These are phyloP conservation scores for Carex scoparia DNA, from an alignment of 176 grass and related monocot genomes.

Conservation along the genomic window DNA sequence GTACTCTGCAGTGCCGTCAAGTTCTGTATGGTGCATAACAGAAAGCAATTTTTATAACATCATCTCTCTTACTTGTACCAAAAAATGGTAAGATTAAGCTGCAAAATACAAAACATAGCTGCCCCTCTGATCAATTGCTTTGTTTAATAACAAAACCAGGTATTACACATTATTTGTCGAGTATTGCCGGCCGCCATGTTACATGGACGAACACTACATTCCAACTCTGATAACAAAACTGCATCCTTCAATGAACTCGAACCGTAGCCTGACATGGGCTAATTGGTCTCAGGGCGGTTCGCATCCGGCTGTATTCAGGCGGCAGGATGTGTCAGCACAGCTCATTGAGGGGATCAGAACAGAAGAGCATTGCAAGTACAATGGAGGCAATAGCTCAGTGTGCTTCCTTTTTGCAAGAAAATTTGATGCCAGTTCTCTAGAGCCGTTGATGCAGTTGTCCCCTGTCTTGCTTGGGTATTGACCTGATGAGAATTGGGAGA, in stretches of 20 bases:
- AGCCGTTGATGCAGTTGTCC: conserved; percentile 26
- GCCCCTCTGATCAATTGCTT: background rate
- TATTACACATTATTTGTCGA: conserved; percentile 22
- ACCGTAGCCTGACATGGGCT: conserved; percentile 33
- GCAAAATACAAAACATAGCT: background rate
- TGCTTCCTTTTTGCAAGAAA: conserved; percentile 47
- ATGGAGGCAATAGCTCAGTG: background rate
- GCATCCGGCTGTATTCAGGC: conserved; percentile 21
- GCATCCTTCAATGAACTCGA: conserved; percentile 4
- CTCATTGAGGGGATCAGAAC: conserved; percentile 16
- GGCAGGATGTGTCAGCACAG: conserved; percentile 11
- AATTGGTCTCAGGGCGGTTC: conserved; percentile 25
- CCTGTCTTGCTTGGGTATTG: conserved; percentile 10
- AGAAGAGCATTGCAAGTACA: conserved; percentile 6
- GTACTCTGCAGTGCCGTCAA: background rate
- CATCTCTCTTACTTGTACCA: background rate
- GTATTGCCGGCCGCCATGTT: conserved; percentile 30
- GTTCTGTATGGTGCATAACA: too few species aligned
- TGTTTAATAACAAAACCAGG: background rate
- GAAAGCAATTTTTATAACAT: too few species aligned
- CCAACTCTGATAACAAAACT: conserved; percentile 32
- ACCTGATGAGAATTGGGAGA: background rate
- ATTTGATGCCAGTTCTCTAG: conserved; percentile 25
- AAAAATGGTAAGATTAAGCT: background rate
- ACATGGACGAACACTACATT: conserved; percentile 39